A percentile compares a stretch with the other conserved stretches of the same genome.
Conservation (phyloP, 768 basidiomycete species). For the Amanita rimosa region DNA sequence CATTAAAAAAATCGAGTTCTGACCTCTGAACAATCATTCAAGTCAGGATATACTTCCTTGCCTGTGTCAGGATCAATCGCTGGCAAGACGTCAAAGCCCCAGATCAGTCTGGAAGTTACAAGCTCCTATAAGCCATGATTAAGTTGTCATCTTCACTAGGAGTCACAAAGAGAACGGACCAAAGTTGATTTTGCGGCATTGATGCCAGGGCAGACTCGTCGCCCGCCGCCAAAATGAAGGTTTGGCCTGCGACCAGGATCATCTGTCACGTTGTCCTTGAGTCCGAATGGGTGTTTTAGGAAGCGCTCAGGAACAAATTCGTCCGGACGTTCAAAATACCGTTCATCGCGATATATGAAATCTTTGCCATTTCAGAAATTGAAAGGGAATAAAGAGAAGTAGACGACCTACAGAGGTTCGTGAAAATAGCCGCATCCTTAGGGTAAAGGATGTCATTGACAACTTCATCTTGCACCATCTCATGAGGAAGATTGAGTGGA, state of each 20-base stretch:
- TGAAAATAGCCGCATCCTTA: constrained; percentile 12
- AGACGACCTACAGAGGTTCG: constrained; percentile 13
- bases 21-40: background rate
- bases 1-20: background rate
- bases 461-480: constrained; percentile 3
- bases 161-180: background rate
- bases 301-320: constrained; percentile 15
- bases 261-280: constrained; percentile 5
- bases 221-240: constrained; percentile 10
- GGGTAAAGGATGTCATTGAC: constrained; percentile 5
- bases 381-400: background rate
- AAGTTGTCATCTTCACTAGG: background rate
- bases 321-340: constrained; percentile 12
- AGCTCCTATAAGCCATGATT: constrained; percentile 1
- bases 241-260: constrained; percentile 8
- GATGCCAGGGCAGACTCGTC: constrained; percentile 13
- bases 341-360: constrained; percentile 14
- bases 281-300: constrained; percentile 4
- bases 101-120: constrained; percentile 1
- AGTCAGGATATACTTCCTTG: background rate
- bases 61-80: constrained; percentile 3
- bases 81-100: constrained; percentile 2
- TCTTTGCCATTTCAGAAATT: constrained; percentile 3
- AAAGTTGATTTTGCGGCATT: constrained; percentile 8
- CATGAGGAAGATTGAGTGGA: constrained; percentile 5